Conservation (phyloP, 2,329 filamentous ascomycete species). For the Akanthomyces dipterigenus region DNA sequence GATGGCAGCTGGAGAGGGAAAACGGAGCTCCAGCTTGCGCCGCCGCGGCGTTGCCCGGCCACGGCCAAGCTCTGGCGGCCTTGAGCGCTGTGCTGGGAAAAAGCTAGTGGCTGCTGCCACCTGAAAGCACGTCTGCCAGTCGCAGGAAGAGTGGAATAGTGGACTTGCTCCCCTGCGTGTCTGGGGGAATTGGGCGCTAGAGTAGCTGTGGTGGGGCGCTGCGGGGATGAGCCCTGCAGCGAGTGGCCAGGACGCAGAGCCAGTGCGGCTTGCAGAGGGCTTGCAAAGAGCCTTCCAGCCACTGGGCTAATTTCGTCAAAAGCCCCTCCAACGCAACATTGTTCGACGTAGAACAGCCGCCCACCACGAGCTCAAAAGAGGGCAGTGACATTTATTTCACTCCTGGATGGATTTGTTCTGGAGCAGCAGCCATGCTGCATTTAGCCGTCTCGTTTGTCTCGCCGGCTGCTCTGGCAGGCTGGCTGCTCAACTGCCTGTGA, state of each 20-base stretch:
- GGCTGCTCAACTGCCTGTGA: background rate
- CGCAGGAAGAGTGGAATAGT: background rate
- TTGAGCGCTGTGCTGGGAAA: slow-evolving; percentile 2
- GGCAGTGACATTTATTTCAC: too few species aligned
- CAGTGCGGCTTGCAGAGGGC: background rate
- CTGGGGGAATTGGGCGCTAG: slow-evolving; percentile 7
- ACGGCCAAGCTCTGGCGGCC: slow-evolving; percentile 1
- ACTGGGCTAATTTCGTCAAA: background rate
- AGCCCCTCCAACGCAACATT: too few species aligned
- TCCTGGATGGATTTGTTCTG: too few species aligned
- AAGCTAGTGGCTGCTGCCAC: background rate
- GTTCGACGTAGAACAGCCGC: background rate
- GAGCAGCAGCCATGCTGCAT: too few species aligned
- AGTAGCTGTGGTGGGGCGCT: slow-evolving; percentile 6
- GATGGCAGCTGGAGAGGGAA: too few species aligned
- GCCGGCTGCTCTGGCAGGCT: too few species aligned
- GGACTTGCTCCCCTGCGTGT: background rate
- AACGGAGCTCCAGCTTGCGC: background rate
- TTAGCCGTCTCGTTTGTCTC: too few species aligned
- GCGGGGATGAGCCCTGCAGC: background rate
- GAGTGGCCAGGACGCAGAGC: background rate
- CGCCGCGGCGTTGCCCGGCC: slow-evolving; percentile 5
- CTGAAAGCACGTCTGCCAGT: background rate
- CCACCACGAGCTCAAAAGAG: too few species aligned
- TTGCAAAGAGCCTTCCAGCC: background rate